Conservation (phyloP, 306 rosid species). For the Myrica gale region DNA sequence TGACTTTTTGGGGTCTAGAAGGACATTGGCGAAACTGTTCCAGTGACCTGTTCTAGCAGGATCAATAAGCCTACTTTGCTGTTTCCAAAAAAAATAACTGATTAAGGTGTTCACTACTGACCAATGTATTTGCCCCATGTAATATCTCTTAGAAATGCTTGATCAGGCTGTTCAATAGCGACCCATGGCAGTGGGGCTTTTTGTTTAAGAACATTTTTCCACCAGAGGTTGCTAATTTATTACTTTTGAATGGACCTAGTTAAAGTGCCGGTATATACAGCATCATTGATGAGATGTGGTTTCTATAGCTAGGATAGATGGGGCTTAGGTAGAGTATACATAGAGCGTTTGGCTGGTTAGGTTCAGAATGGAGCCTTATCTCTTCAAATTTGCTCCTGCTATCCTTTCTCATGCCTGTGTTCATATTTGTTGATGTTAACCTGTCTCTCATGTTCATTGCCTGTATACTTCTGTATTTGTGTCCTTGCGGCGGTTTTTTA, state of each 20-base stretch:
- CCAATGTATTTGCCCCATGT: background rate
- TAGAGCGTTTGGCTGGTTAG: background rate
- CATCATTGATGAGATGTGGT: background rate
- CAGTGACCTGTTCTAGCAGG: no score
- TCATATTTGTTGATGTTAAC: background rate
- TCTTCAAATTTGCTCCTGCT: background rate
- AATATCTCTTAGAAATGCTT: no score
- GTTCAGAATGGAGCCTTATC: background rate
- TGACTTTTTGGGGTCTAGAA: no score
- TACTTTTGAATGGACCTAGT: background rate
- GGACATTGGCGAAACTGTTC: no score
- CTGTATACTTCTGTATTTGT: background rate
- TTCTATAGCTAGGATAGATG: background rate
- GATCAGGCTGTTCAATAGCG: background rate
- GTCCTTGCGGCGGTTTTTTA: no score
- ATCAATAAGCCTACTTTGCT: background rate
- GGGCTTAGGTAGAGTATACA: background rate
- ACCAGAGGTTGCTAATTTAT: background rate
- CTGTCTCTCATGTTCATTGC: no score
- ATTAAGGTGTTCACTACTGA: background rate
- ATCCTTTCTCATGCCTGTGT: background rate
- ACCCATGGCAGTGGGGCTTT: background rate
- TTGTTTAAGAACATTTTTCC: background rate
- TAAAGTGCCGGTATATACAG: background rate
- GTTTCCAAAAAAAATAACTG: background rate